Base-by-base conservation (phyloP, 306 rosid genomes). In the Begonia masoniana region DNA sequence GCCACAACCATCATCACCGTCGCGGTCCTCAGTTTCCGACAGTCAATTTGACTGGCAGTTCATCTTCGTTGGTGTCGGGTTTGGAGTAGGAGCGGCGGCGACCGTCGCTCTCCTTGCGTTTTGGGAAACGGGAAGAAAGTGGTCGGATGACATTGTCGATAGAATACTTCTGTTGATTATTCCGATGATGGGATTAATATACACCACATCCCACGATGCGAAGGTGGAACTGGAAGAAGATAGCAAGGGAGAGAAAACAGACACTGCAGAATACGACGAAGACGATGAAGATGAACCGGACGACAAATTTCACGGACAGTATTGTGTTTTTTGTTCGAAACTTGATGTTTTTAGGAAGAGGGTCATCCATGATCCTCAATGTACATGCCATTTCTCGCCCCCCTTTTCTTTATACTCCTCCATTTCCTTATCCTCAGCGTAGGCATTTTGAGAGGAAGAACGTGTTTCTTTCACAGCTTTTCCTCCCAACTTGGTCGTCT, bases 51-150 rank as follows among this genome's bases (percentile, higher is more conserved):
- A 80, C 62, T 85, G 97, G 97, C 74, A 73, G 50, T 78, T 74
- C 55, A 70, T 80, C 50, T 62, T 51, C 42, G 71, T 67, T 16
- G 97, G 95, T 62, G 48, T 82, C 9, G 97, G 97, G 10, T 89
- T 76, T 31, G 97, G 97, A 47, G 77, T 71, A 12, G 97, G 97
- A 74, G 80, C 91, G 2, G 95, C 85, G 51, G 66, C 64, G n/a
- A 59, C 76, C 47, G 71, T 80, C 66, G 65, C 84, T 9, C 72
- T 70, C 43, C 56, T 85, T 48, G 57, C 68, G 67, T 43, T 80
- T 45, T 82, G 89, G 91, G 82, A 78, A 12, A 78, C 58, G 43
- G 95, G 87, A 47, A 82, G 62, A 63, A 76, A 74, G 42, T 89
- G 97, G 97, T 63, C 69, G 6, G 73, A 80, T 4, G 59, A 69